Evolutionary conservation across 768 basidiomycete species (phyloP).

Genomic region (Crepidotus variabilis): DNA sequence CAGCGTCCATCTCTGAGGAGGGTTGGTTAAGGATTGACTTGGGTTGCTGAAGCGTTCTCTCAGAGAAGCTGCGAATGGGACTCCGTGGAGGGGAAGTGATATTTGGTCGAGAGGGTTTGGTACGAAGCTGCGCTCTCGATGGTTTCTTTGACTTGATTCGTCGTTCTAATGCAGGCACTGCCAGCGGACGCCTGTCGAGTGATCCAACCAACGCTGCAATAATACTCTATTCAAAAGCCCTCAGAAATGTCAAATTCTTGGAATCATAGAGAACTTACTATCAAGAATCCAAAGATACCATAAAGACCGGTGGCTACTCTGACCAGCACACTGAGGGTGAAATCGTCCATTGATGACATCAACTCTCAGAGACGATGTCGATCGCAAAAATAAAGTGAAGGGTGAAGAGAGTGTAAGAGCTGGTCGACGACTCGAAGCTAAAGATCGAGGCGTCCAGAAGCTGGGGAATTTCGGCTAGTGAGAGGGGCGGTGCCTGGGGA

Average conservation of each 20-base stretch:
- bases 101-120: constrained; percentile 10
- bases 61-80: neutral
- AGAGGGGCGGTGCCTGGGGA: too few species aligned
- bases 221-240: constrained; percentile 25
- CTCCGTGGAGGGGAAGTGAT: constrained; percentile 10
- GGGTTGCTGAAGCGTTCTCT: neutral
- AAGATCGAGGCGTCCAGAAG: neutral
- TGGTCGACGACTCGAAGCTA: neutral
- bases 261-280: constrained; percentile 25
- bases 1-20: neutral
- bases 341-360: constrained; percentile 1
- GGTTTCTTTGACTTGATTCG: constrained; percentile 8
- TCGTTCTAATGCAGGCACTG: constrained; percentile 6
- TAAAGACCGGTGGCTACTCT: constrained; percentile 28
- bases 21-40: neutral
- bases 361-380: neutral
- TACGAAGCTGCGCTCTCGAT: constrained; percentile 3
- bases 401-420: neutral
- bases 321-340: constrained; percentile 22
- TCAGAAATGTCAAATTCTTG: neutral
- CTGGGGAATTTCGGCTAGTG: too few species aligned
- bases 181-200: constrained; percentile 8
- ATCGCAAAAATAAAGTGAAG: neutral
- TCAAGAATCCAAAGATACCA: constrained; percentile 28
- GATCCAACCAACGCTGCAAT: constrained; percentile 23